A percentile compares a stretch with the other conserved stretches of the same genome.
Evolutionary conservation across 2,329 filamentous ascomycete species (phyloP).

Genomic region (Nannizziopsis arthrosporioides): DNA sequence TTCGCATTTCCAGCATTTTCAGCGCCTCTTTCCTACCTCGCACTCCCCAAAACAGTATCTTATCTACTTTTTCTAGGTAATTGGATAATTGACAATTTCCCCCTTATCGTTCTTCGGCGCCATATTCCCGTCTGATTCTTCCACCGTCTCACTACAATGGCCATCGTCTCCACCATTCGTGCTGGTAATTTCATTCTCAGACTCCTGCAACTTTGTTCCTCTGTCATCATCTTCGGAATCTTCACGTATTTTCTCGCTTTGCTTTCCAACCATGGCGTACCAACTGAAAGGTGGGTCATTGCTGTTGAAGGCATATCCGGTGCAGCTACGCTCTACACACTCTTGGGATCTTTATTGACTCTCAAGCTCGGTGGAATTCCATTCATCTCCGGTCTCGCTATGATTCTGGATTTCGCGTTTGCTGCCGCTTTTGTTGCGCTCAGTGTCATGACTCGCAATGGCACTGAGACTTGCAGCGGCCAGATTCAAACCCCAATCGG

Average conservation of each 20-base stretch:
- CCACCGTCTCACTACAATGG: slow-evolving; percentile 39
- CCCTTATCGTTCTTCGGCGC: no score
- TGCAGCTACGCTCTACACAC: slow-evolving; percentile 59
- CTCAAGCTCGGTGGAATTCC: slow-evolving; percentile 66
- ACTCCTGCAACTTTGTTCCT: slow-evolving; percentile 58
- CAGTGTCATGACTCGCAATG: slow-evolving; percentile 59
- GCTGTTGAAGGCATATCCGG: slow-evolving; percentile 72
- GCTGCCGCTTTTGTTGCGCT: slow-evolving; percentile 69
- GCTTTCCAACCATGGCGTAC: slow-evolving; percentile 51
- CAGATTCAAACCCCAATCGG: slow-evolving; percentile 59
- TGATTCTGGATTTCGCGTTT: slow-evolving; percentile 68
- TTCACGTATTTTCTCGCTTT: slow-evolving; percentile 77
- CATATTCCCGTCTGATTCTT: background rate
- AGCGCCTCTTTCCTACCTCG: no score
- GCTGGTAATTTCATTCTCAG: slow-evolving; percentile 60
- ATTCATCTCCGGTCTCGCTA: slow-evolving; percentile 59
- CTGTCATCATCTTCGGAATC: slow-evolving; percentile 62
- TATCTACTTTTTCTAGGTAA: no score
- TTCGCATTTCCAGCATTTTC: no score
- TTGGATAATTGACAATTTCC: no score
- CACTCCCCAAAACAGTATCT: no score
- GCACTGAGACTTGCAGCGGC: slow-evolving; percentile 54
- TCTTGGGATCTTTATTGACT: slow-evolving; percentile 60
- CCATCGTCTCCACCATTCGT: slow-evolving; percentile 53
- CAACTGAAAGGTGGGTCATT: slow-evolving; percentile 53